Evolutionary conservation across 768 basidiomycete species (phyloP).

Genomic region (Mycena filopes): DNA sequence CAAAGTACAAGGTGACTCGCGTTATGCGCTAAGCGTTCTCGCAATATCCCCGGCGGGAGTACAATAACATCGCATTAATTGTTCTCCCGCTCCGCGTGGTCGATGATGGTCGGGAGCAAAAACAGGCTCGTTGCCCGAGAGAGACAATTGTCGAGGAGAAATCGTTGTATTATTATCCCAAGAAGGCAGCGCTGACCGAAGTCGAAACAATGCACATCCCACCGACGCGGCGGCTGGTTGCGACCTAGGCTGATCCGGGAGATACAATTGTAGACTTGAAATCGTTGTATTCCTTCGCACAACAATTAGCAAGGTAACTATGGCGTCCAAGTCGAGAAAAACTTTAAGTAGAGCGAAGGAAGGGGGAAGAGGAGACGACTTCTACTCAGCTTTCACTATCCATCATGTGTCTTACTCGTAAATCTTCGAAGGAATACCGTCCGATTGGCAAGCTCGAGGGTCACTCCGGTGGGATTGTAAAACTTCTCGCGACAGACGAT

Average conservation of each 20-base stretch:
- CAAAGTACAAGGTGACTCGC: not conserved
- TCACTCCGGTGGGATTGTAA: conserved; percentile 26
- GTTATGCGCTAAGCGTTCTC: conserved; percentile 5
- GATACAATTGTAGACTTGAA: conserved; percentile 4
- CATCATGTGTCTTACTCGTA: conserved; percentile 17
- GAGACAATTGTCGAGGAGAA: conserved; percentile 12
- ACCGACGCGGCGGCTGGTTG: too few relatives aligned
- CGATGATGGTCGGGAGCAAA: not conserved
- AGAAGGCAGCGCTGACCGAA: too few relatives aligned
- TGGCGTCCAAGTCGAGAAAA: conserved; percentile 4
- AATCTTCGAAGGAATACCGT: conserved; percentile 19
- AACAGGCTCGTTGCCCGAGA: conserved; percentile 2
- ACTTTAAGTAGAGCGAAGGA: conserved; percentile 15
- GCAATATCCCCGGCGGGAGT: conserved; percentile 4
- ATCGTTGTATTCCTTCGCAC: conserved; percentile 18
- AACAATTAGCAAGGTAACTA: conserved; percentile 13
- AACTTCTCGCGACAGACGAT: conserved; percentile 23
- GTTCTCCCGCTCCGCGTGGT: conserved; percentile 10
- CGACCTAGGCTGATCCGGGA: too few relatives aligned
- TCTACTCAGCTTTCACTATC: conserved; percentile 11
- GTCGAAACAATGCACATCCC: too few relatives aligned
- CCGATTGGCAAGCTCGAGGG: conserved; percentile 21
- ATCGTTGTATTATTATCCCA: too few relatives aligned
- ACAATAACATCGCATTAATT: not conserved
- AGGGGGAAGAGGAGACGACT: conserved; percentile 9